Base-by-base conservation (phyloP, 495 filamentous ascomycete genomes). In the Aspergillus haitiensis region DNA sequence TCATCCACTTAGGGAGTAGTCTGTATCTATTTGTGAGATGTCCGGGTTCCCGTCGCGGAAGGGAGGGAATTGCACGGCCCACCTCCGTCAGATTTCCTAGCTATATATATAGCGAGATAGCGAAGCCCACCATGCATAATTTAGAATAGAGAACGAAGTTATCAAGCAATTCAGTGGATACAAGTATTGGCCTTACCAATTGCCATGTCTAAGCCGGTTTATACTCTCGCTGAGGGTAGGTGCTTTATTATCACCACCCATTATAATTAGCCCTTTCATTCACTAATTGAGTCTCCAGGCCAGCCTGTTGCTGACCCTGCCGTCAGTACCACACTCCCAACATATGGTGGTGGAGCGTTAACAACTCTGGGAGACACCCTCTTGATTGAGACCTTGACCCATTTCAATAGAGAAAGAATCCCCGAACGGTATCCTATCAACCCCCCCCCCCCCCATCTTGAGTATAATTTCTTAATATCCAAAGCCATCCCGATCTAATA, bases 351-450 rank as follows among this genome's bases (percentile, higher is more conserved):
- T 9, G 71, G 71, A 13, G 63, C 63, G 39, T 27, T 69, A 34
- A 64, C 59, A 3, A 67, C 67, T 5, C 57, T 73, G 3, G 65
- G 64, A 2, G 71, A 74, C 56, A 74, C 71, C 0, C 59, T 67
- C 7, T 66, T 74, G 31, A 40, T 70, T 21, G 62, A 68, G 45
- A 65, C 76, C 1, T 58, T 86, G 33, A 76, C 78, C 3, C 84
- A 85, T 67, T 86, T 86, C 63, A 77, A 81, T 52, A 78, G 83
- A n/a, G 84, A 87, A 56, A 66, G 75, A 40, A 78, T 76, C 40
- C 74, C 72, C 0, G 75, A 78, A 45, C 65, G 78, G 72, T 74
- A 76, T 27, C 21, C n/a, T n/a, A n/a, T n/a, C n/a, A n/a, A n/a
- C n/a, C n/a, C n/a, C n/a, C n/a, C n/a, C n/a, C n/a, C n/a, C n/a